Evolutionary conservation across 352 stramenopile species (phyloP).

Genomic region (Peronosclerospora sorghi): DNA sequence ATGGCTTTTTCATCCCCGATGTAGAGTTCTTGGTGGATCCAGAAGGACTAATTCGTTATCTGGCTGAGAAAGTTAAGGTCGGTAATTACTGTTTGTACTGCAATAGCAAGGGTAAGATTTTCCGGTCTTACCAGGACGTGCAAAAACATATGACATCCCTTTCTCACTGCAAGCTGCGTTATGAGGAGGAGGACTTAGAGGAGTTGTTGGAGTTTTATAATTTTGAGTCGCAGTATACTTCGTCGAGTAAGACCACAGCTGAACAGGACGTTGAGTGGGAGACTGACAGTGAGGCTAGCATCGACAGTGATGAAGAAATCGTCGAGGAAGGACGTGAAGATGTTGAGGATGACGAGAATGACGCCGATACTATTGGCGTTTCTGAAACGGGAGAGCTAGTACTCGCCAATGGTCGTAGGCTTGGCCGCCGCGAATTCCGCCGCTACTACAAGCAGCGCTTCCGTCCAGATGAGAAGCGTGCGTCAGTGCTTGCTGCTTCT

Average conservation of each 20-base stretch:
- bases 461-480: conserved; percentile 61
- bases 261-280: conserved; percentile 59
- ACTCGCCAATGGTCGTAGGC: conserved; percentile 64
- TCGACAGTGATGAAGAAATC: conserved; percentile 65
- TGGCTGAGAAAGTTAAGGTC: conserved; percentile 93
- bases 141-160: conserved; percentile 93
- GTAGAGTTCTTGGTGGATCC: conserved; percentile 86
- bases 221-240: conserved; percentile 73
- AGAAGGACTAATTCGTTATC: conserved; percentile 87
- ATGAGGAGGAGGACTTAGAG: conserved; percentile 86
- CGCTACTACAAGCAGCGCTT: conserved; percentile 88
- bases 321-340: conserved; percentile 38
- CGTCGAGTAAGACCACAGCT: conserved; percentile 19
- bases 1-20: conserved; percentile 94
- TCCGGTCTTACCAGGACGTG: conserved; percentile 80
- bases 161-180: conserved; percentile 86
- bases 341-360: conserved; percentile 35
- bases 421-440: conserved; percentile 84
- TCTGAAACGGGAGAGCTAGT: conserved; percentile 86
- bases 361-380: conserved; percentile 52
- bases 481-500: conserved; percentile 61
- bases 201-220: conserved; percentile 88
- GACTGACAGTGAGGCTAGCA: conserved; percentile 69
- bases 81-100: conserved; percentile 93
- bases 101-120: conserved; percentile 85